Percentiles rank a stretch among this genome's conserved stretches.
Conservation (phyloP, 768 basidiomycete genomes). For the Leccinum rimulosum region DNA sequence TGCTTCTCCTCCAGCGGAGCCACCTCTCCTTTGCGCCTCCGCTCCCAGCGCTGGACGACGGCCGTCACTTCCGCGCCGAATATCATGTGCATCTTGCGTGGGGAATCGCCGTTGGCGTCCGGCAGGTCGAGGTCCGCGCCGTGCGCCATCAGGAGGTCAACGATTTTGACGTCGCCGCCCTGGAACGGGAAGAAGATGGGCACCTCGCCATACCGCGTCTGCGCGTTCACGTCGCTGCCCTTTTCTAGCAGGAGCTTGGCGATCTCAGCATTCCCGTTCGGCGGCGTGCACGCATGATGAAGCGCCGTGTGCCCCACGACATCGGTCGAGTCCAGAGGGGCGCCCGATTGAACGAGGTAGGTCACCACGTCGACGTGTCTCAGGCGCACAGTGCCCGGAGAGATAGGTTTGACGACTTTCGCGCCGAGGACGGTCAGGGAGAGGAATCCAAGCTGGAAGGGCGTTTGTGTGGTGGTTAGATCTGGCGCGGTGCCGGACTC, state of each 20-base stretch:
- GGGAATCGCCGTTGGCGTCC: constrained; percentile 40
- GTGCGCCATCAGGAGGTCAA: constrained; percentile 49
- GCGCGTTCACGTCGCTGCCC: constrained; percentile 49
- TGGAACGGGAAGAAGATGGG: constrained; percentile 37
- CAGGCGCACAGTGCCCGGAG: constrained; percentile 9
- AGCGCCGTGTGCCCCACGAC: constrained; percentile 50
- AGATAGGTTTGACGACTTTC: constrained; percentile 29
- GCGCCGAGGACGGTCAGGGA: constrained; percentile 41
- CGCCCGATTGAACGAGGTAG: constrained; percentile 41
- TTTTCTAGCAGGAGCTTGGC: constrained; percentile 39
- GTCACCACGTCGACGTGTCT: constrained; percentile 37
- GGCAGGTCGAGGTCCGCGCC: constrained; percentile 43
- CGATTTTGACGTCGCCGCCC: constrained; percentile 29
- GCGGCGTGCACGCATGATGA: constrained; percentile 41
- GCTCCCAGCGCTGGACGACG: constrained; percentile 43
- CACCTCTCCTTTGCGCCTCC: constrained; percentile 43
- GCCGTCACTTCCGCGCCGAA: constrained; percentile 47
- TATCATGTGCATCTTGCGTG: constrained; percentile 28
- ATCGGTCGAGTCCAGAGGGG: constrained; percentile 41
- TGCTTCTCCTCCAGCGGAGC: constrained; percentile 41
- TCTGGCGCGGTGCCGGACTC: constrained; percentile 35
- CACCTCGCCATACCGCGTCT: constrained; percentile 48
- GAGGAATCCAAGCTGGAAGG: constrained; percentile 43
- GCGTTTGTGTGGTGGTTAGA: constrained; percentile 40
- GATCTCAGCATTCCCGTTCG: constrained; percentile 28